Base-by-base conservation (phyloP, 345 rosid genomes). In the Ricinus communis region DNA sequence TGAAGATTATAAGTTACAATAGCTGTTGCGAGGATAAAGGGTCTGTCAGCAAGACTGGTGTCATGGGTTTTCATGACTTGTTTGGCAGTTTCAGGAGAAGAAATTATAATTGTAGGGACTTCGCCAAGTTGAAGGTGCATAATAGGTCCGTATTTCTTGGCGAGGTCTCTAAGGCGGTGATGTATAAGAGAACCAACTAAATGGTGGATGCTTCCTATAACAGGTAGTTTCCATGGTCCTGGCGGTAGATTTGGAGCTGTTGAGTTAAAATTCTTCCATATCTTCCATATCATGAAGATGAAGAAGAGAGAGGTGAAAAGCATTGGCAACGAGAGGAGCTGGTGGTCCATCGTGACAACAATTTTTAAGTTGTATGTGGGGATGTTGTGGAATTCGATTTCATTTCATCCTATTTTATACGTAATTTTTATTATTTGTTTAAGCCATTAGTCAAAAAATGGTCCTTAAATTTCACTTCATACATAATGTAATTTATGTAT, bases 51-150 rank as follows among this genome's bases (percentile, higher is more conserved):
- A 25, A 64, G 43, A n/a, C 2, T 43, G 33, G 10, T 14, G 30
- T 45, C 67, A 13, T 63, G 67, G 52, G 67, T 63, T 41, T 43
- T 41, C 67, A 63, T 41, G 11, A 63, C 52, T 15, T 41, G 28
- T 24, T 43, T 22, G 3, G 67, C 67, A 10, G 41, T 10, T 41
- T 63, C 67, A 2, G 67, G 21, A 0, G 51, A 40, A 3, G 67
- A 63, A 5, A 63, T 33, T 11, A 63, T 25, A 5, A 63, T 10
- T n/a, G 67, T 63, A 33, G 67, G 13, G 1, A 41, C 31, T 24
- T 63, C 25, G n/a, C 66, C 66, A 9, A 62, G 30, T 25, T 62
- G 47, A 0, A 62, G 66, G 14, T 38, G 51, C 53, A 63, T 63
- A 19, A 63, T 43, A 14, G 67, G 67, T 22, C 67, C 67, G 24